Percentiles rank a stretch among this genome's conserved stretches.
phyloP scores from a whole-genome alignment of 1,139 yeast genomes.

The Taphrina flavorubra region DNA sequence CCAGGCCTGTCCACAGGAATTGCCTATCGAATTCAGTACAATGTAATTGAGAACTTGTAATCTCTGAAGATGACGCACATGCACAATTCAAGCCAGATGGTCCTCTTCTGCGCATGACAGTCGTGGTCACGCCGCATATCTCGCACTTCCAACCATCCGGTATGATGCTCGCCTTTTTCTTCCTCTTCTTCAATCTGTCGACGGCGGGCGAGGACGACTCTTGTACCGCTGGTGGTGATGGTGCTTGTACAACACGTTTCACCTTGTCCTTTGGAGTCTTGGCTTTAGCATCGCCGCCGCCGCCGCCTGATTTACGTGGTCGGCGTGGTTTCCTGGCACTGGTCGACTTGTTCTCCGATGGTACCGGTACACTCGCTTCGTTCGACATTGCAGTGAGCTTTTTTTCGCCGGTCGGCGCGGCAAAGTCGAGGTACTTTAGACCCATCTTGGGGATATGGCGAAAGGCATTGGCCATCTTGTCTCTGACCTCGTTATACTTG shows the following conservation, averaged over 20 bases:
- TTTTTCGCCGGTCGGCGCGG: background rate
- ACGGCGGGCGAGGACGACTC: background rate
- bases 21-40: conserved; percentile 5
- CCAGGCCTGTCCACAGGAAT: conserved; percentile 23
- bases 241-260: background rate
- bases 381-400: background rate
- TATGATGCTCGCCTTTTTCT: conserved; percentile 28
- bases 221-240: no score
- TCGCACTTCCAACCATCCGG: conserved; percentile 32
- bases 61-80: conserved; percentile 4
- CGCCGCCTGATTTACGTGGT: background rate
- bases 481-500: conserved; percentile 25
- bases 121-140: conserved; percentile 20
- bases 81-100: conserved; percentile 31
- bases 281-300: background rate
- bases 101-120: conserved; percentile 27
- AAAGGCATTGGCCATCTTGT: conserved; percentile 32
- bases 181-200: background rate
- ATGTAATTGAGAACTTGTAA: no score
- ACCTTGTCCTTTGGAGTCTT: background rate
- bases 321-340: background rate
- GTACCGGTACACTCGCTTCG: background rate
- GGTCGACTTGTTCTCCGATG: background rate
- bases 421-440: conserved; percentile 9
- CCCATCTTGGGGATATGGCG: conserved; percentile 32